Percentiles rank a stretch among this genome's conserved stretches.
These are phyloP conservation scores for Cryptococcus deneoformans DNA, from an alignment of 1,284 basidiomycete genomes.

Conservation along the genomic window DNA sequence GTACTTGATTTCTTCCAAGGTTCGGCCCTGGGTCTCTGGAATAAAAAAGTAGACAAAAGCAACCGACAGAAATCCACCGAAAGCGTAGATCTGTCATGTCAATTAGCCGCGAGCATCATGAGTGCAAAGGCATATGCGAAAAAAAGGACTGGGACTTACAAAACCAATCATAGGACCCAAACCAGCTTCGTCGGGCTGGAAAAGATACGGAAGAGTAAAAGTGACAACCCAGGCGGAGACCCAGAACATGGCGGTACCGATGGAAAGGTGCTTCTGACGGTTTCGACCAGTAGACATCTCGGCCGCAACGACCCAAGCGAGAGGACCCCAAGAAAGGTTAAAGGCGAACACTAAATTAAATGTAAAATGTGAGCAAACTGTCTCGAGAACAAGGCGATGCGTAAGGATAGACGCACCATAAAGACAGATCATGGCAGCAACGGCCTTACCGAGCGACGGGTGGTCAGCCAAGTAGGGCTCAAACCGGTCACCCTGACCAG, in stretches of 20 bases:
- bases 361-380: background rate
- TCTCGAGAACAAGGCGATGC: background rate
- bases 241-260: slow-evolving; percentile 53
- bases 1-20: slow-evolving; percentile 44
- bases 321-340: slow-evolving; percentile 53
- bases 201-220: slow-evolving; percentile 47
- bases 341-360: slow-evolving; percentile 40
- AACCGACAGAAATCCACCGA: slow-evolving; percentile 41
- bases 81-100: slow-evolving; percentile 23
- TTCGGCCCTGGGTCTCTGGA: slow-evolving; percentile 43
- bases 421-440: slow-evolving; percentile 53
- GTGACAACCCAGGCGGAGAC: slow-evolving; percentile 51
- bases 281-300: slow-evolving; percentile 50
- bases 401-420: slow-evolving; percentile 29
- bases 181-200: slow-evolving; percentile 39
- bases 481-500: slow-evolving; percentile 27
- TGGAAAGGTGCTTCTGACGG: slow-evolving; percentile 51
- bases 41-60: slow-evolving; percentile 52
- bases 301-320: slow-evolving; percentile 45
- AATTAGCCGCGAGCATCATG: background rate
- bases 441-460: slow-evolving; percentile 34
- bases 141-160: slow-evolving; percentile 13
- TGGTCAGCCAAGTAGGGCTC: slow-evolving; percentile 26
- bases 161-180: slow-evolving; percentile 50
- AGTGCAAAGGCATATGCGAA: no score